Percentiles rank a stretch among this genome's conserved stretches.
These are phyloP conservation scores for Aspergillus tanneri DNA, from an alignment of 2,329 filamentous ascomycete species.

Conservation along the genomic window DNA sequence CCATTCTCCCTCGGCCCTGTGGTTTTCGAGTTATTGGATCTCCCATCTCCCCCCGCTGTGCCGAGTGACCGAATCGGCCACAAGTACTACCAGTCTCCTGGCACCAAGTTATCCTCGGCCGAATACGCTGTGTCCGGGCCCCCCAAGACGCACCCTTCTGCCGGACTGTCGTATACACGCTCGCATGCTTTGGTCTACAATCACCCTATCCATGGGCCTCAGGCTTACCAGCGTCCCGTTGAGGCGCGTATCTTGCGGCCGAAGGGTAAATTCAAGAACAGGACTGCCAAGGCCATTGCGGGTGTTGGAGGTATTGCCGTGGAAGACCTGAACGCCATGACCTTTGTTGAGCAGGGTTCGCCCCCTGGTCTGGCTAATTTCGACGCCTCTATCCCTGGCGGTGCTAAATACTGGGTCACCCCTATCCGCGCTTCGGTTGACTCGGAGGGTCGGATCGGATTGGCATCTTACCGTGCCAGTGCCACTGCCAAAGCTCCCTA, in stretches of 20 bases:
- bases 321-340: conserved; percentile 39
- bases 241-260: conserved; percentile 58
- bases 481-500: conserved; percentile 37
- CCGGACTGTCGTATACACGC: conserved; percentile 61
- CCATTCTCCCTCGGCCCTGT: conserved; percentile 52
- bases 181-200: conserved; percentile 57
- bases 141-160: conserved; percentile 64
- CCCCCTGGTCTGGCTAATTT: conserved; percentile 45
- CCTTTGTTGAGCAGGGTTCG: conserved; percentile 33
- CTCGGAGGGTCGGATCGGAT: conserved; percentile 44
- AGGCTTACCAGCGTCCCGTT: conserved; percentile 52
- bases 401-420: conserved; percentile 54
- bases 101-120: conserved; percentile 36
- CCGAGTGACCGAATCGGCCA: conserved; percentile 35
- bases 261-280: conserved; percentile 38
- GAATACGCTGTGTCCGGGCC: conserved; percentile 51
- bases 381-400: conserved; percentile 48
- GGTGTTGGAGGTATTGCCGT: conserved; percentile 45
- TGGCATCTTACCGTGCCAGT: conserved; percentile 38
- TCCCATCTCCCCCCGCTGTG: conserved; percentile 48
- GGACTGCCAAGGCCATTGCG: conserved; percentile 33
- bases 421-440: conserved; percentile 49
- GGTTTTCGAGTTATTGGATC: conserved; percentile 57
- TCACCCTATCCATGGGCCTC: conserved; percentile 62
- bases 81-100: conserved; percentile 38